phyloP scores from a whole-genome alignment of 306 rosid genomes.

The Pyrus communis region DNA sequence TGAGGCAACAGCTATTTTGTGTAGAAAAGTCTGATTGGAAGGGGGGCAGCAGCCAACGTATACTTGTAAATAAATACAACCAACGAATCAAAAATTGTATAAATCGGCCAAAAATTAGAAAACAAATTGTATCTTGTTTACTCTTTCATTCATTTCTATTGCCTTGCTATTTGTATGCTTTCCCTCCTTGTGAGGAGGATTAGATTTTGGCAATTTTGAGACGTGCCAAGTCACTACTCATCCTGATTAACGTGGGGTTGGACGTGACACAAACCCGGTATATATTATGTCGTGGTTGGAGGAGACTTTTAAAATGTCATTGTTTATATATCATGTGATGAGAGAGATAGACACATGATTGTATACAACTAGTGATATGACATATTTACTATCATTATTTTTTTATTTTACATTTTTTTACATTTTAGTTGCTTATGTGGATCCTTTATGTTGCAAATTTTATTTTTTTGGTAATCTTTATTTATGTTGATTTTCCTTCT shows the following conservation, averaged over 20 bases:
- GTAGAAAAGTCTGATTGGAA: background rate
- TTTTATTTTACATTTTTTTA: too few relatives aligned
- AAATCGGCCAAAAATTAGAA: background rate
- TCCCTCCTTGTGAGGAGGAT: background rate
- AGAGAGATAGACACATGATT: background rate
- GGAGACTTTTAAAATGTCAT: background rate
- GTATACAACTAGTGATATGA: background rate
- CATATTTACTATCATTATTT: background rate
- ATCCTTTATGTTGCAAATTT: too few relatives aligned
- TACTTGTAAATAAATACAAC: slow-evolving; percentile 2
- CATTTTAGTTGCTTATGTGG: too few relatives aligned
- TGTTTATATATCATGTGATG: background rate
- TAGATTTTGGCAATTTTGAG: background rate
- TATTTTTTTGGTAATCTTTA: too few relatives aligned
- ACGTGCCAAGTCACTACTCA: too few relatives aligned
- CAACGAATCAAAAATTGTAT: background rate
- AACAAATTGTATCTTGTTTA: background rate
- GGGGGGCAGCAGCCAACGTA: background rate
- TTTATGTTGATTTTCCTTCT: too few relatives aligned
- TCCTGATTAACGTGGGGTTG: background rate
- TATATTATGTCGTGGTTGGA: background rate
- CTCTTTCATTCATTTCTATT: background rate
- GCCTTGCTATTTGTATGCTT: background rate
- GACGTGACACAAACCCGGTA: background rate
- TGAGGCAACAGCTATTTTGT: background rate